Evolutionary conservation across 345 rosid species (phyloP).

Genomic region (Microcos paniculata): DNA sequence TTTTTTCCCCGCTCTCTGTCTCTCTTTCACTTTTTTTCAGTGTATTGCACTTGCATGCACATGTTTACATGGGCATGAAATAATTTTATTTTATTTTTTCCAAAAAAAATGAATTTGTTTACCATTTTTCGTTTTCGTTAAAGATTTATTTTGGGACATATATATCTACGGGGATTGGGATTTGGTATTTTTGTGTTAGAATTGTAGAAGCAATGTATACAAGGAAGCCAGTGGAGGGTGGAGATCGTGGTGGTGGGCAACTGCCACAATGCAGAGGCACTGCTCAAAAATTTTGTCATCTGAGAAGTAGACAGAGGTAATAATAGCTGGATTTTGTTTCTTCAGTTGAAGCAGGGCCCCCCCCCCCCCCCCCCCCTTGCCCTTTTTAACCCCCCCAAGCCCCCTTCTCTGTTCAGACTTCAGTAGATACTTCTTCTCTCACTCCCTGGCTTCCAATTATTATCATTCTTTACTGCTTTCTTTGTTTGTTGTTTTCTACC

Average conservation of each 20-base stretch:
- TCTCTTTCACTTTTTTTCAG: neutral
- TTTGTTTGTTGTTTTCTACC: neutral
- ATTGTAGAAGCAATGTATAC: conserved; percentile 13
- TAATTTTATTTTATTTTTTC: too few species aligned
- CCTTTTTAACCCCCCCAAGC: neutral
- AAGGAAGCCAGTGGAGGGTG: neutral
- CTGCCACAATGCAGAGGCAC: conserved; percentile 30
- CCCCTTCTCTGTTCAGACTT: neutral
- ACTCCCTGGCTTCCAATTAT: conserved; percentile 8
- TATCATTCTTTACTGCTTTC: conserved; percentile 8
- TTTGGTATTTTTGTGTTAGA: neutral
- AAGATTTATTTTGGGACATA: neutral
- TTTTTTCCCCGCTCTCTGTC: neutral
- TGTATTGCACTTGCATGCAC: neutral
- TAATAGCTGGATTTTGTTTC: conserved; percentile 42
- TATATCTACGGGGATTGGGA: neutral
- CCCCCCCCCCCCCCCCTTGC: neutral
- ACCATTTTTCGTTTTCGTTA: neutral
- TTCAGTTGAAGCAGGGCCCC: conserved; percentile 34
- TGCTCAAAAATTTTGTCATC: conserved; percentile 34
- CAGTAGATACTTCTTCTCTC: conserved; percentile 2
- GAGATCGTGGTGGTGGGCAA: conserved; percentile 20
- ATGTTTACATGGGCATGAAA: neutral
- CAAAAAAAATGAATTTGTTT: neutral
- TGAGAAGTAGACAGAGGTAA: conserved; percentile 49